Evolutionary conservation across 257 asterid genomes (phyloP).

Genomic region (Capsicum pubescens): DNA sequence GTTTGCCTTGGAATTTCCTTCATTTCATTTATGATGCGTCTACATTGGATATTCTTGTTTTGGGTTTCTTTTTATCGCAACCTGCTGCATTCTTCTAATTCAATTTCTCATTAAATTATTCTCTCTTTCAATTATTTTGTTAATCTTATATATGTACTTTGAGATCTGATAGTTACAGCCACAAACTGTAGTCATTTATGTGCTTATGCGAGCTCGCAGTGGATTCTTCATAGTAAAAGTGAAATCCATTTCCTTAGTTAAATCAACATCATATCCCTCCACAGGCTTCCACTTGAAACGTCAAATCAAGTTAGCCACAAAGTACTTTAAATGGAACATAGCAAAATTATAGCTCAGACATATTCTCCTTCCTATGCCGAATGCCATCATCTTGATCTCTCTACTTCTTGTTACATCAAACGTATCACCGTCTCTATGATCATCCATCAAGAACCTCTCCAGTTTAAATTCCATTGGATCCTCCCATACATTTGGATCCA

Average conservation of each 20-base stretch:
- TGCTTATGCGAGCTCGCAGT: not conserved
- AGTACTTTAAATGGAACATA: not conserved
- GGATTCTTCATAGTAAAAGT: constrained; percentile 10
- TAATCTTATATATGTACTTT: too few relatives aligned
- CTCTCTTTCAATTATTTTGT: too few relatives aligned
- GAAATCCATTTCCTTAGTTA: not conserved
- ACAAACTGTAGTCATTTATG: too few relatives aligned
- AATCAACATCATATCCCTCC: not conserved
- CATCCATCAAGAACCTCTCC: constrained; percentile 15
- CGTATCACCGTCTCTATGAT: not conserved
- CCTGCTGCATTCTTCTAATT: too few relatives aligned
- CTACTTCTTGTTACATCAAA: not conserved
- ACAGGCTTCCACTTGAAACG: not conserved
- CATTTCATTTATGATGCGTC: too few relatives aligned
- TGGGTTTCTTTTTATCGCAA: too few relatives aligned
- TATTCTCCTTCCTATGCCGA: constrained; percentile 9
- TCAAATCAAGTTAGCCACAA: not conserved
- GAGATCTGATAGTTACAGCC: too few relatives aligned
- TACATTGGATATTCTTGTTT: too few relatives aligned
- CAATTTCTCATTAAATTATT: too few relatives aligned
- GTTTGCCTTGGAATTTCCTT: too few relatives aligned
- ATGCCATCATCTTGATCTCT: constrained; percentile 14
- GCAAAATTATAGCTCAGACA: not conserved
- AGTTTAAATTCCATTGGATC: constrained; percentile 27
- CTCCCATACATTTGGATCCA: constrained; percentile 43